These are phyloP conservation scores for Arbutus unedo DNA, from an alignment of 148 eudicot species.

Conservation along the genomic window DNA sequence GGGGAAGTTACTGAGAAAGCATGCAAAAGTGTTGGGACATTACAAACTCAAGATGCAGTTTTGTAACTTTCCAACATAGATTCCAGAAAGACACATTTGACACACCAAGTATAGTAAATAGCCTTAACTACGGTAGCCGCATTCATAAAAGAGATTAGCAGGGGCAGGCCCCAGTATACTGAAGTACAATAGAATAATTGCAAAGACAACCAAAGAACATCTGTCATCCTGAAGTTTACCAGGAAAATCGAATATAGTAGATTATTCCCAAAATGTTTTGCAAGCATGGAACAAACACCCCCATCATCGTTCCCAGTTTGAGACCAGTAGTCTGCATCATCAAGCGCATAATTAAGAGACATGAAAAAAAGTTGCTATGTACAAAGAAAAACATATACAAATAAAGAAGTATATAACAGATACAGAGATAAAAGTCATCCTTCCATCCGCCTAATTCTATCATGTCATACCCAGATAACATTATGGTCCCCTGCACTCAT, in stretches of 20 bases:
- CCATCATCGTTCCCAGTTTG: constrained; percentile 93
- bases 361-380: constrained; percentile 6
- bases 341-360: constrained; percentile 11
- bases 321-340: constrained; percentile 48
- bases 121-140: background rate
- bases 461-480: background rate
- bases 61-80: background rate
- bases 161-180: background rate
- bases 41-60: background rate
- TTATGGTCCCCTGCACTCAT: background rate
- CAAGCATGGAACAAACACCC: constrained; percentile 94
- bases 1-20: background rate
- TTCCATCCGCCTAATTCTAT: background rate
- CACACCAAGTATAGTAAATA: background rate
- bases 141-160: background rate
- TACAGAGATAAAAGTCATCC: background rate
- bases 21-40: background rate
- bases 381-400: background rate
- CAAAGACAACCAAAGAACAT: constrained; percentile 9
- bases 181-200: background rate
- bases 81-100: background rate
- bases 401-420: background rate
- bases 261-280: constrained; percentile 96
- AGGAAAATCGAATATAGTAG: constrained; percentile 91
- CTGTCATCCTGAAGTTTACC: constrained; percentile 43